Conservation (phyloP, 176 grass and related monocot species). For the Rhynchospora breviuscula region DNA sequence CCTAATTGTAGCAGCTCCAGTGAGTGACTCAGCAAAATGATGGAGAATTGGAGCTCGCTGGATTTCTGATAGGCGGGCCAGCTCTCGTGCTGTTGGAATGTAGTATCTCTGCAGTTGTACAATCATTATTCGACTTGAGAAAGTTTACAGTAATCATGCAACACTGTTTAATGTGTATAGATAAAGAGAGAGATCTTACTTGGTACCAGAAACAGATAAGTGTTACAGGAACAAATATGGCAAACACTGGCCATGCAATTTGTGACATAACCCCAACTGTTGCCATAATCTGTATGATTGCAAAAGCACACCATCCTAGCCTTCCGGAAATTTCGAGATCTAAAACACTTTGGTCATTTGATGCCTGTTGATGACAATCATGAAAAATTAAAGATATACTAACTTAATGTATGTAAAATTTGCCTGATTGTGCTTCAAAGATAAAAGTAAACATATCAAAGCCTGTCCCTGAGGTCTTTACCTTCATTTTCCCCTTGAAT, state of each 20-base stretch:
- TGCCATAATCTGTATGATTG: conserved; percentile 75
- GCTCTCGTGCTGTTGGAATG: conserved; percentile 82
- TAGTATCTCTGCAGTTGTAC: conserved; percentile 74
- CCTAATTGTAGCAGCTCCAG: conserved; percentile 83
- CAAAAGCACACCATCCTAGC: conserved; percentile 76
- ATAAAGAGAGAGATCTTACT: conserved; percentile 41
- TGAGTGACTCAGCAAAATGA: conserved; percentile 85
- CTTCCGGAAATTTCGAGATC: conserved; percentile 70
- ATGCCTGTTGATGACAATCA: conserved; percentile 42
- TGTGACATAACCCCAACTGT: conserved; percentile 94
- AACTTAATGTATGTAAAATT: too few species aligned
- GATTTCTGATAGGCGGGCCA: conserved; percentile 78
- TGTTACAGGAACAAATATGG: conserved; percentile 83
- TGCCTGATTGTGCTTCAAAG: not conserved
- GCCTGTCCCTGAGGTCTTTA: too few species aligned
- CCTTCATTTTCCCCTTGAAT: not conserved
- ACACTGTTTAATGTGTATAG: not conserved
- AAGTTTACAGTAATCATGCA: conserved; percentile 2
- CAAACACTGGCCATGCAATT: conserved; percentile 94
- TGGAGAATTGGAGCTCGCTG: conserved; percentile 93
- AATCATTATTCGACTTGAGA: conserved; percentile 27
- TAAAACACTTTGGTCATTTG: conserved; percentile 85
- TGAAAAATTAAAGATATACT: not conserved
- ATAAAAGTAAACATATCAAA: not conserved
- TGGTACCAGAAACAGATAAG: conserved; percentile 58